Evolutionary conservation across 2,329 filamentous ascomycete species (phyloP), one percentile per base, ranked within the genome.

Genomic region (Monosporascus sp.): DNA sequence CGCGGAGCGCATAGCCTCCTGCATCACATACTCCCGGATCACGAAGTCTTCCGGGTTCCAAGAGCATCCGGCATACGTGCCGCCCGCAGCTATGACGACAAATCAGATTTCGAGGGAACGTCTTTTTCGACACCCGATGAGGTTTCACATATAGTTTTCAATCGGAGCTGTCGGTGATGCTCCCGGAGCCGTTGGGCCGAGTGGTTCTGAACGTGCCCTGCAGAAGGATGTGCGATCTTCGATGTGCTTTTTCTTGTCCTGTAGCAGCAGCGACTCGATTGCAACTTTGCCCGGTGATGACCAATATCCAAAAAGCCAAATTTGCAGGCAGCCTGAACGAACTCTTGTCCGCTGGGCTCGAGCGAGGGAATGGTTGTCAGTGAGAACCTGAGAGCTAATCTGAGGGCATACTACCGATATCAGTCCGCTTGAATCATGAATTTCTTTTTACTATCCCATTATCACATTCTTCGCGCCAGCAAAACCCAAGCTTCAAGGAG

Each of bases 381-480:
- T 79, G 76, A 77, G 76, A 79, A 79, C 75, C 68, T 63, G 76
- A 79, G 76, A 79, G 76, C 76, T 79, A 77, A 78, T 79, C 76
- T 79, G 76, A 79, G 76, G 76, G 76, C 64, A 63, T 60, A 52
- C 15, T 27, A 37, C 6, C 43, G 7, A 7, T 46, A 22, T 46
- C 43, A 27, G 14, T 27, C 18, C 17, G 17, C 38, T 20, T 20
- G 17, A 2, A 41, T n/a, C 18, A 41, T 41, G 17, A 8, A 18
- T 20, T n/a, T 18, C 18, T 18, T n/a, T 41, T 39, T 6, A n/a
- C 38, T n/a, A 17, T n/a, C 38, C 17, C 6, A 9, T 41, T 8
- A n/a, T 18, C 17, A 18, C 17, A 41, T 41, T 5, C 31, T 14
- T 35, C 31, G 11, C 31, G 11, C 31, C 9, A 5, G 31, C 31